Conservation (phyloP, 805 yeast species). For the Soucietia sequanensis region DNA sequence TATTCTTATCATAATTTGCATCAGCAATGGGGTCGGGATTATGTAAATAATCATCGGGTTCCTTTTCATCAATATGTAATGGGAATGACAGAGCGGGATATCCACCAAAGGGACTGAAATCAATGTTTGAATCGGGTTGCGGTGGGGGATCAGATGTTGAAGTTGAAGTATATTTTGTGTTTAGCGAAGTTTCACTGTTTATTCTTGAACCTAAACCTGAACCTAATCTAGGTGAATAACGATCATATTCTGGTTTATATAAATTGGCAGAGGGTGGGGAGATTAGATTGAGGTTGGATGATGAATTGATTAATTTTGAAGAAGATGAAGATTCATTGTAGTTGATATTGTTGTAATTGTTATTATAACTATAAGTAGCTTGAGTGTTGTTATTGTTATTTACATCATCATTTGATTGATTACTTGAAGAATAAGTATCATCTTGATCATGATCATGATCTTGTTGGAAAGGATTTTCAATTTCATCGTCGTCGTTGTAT, state of each 20-base stretch:
- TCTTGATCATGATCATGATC: background rate
- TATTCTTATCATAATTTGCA: constrained; percentile 74
- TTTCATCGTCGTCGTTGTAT: background rate
- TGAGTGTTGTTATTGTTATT: background rate
- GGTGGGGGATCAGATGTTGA: constrained; percentile 20
- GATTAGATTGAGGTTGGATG: background rate
- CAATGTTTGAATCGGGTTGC: constrained; percentile 50
- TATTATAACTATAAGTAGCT: background rate
- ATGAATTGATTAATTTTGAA: too few species aligned
- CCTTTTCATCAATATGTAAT: constrained; percentile 85
- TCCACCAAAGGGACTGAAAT: constrained; percentile 92
- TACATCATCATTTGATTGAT: background rate
- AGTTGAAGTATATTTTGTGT: constrained; percentile 11
- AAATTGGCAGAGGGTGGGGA: constrained; percentile 12
- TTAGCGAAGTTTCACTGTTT: constrained; percentile 46
- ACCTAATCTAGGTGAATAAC: constrained; percentile 63
- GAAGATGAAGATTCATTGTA: too few species aligned
- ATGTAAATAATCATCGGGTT: constrained; percentile 91
- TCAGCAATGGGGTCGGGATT: constrained; percentile 96
- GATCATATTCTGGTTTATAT: constrained; percentile 55
- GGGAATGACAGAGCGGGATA: constrained; percentile 94
- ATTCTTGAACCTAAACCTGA: constrained; percentile 57
- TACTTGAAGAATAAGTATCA: background rate
- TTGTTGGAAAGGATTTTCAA: background rate
- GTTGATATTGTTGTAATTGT: background rate